These are phyloP conservation scores for Diaporthe amygdali DNA, from an alignment of 2,329 filamentous ascomycete species.

Conservation along the genomic window DNA sequence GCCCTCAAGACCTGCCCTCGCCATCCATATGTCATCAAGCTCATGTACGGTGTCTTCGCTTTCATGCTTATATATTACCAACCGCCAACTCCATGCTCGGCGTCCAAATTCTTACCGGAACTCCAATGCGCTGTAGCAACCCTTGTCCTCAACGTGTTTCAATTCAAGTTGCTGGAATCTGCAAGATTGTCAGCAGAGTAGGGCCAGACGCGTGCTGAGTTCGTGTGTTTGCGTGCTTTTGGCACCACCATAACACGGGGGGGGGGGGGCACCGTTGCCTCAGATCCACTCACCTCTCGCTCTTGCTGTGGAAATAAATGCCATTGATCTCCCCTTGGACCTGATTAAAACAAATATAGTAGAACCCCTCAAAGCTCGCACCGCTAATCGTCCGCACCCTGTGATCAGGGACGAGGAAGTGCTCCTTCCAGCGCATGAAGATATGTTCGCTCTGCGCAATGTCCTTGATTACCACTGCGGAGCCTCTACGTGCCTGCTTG, in stretches of 20 bases:
- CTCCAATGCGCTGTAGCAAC: constrained; percentile 86
- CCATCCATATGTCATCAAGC: constrained; percentile 17
- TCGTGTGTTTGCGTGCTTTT: neutral
- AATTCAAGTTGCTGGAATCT: constrained; percentile 94
- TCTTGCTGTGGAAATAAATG: constrained; percentile 98
- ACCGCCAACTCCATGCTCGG: constrained; percentile 16
- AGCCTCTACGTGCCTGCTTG: constrained; percentile 61
- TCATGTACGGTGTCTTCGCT: constrained; percentile 10
- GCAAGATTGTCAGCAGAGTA: constrained; percentile 12
- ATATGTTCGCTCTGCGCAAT: constrained; percentile 83
- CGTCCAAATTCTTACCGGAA: constrained; percentile 55
- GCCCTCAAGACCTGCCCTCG: neutral
- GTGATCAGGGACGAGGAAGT: constrained; percentile 95
- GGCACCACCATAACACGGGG: neutral
- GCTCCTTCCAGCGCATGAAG: constrained; percentile 99
- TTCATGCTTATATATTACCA: constrained; percentile 1
- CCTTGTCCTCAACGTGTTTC: constrained; percentile 83
- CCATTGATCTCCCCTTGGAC: constrained; percentile 83
- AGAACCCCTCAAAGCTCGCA: constrained; percentile 97
- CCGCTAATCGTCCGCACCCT: constrained; percentile 88
- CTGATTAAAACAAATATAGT: constrained; percentile 99
- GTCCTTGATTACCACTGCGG: constrained; percentile 67
- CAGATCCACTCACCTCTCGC: constrained; percentile 80
- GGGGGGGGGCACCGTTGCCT: neutral
- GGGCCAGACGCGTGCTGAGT: neutral